Percentiles rank a stretch among this genome's conserved stretches.
These are phyloP conservation scores for Aspergillus baeticus DNA, from an alignment of 495 filamentous ascomycete genomes.

Conservation along the genomic window DNA sequence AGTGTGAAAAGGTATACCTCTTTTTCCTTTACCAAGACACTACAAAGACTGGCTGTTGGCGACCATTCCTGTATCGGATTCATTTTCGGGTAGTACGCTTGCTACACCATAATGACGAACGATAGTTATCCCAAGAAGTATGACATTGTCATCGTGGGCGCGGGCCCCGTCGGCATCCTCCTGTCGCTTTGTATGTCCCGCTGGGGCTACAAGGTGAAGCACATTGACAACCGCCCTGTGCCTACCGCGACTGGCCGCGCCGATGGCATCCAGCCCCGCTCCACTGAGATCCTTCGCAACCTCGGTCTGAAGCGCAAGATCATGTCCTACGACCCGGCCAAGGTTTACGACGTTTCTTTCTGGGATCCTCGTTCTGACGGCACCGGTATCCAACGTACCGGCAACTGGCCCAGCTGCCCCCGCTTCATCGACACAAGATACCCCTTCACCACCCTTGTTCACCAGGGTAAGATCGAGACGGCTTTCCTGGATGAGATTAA, in stretches of 20 bases:
- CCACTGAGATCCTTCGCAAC: slow-evolving; percentile 67
- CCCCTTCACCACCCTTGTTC: slow-evolving; percentile 63
- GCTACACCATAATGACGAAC: slow-evolving; percentile 32
- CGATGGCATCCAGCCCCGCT: slow-evolving; percentile 74
- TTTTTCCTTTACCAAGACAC: background rate
- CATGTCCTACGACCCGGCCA: slow-evolving; percentile 63
- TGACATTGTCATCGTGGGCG: slow-evolving; percentile 83
- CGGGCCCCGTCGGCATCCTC: slow-evolving; percentile 83
- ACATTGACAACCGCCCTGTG: slow-evolving; percentile 63
- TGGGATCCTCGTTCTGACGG: slow-evolving; percentile 56
- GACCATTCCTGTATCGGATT: background rate
- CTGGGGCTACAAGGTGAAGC: slow-evolving; percentile 68
- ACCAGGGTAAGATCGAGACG: slow-evolving; percentile 65
- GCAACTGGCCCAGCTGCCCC: slow-evolving; percentile 63
- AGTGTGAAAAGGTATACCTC: slow-evolving; percentile 1
- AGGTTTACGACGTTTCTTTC: slow-evolving; percentile 67
- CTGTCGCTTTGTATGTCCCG: slow-evolving; percentile 77
- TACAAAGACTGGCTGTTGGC: background rate
- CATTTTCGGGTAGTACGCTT: slow-evolving; percentile 1
- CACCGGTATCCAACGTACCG: slow-evolving; percentile 57
- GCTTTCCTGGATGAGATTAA: slow-evolving; percentile 63
- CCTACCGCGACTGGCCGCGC: slow-evolving; percentile 67
- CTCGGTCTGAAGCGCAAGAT: slow-evolving; percentile 62
- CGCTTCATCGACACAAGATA: slow-evolving; percentile 66
- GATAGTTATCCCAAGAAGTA: slow-evolving; percentile 45